Percentiles rank a stretch among this genome's conserved stretches.
These are phyloP conservation scores for Globisporangium iwayamae DNA, from an alignment of 352 stramenopile genomes.

Conservation along the genomic window DNA sequence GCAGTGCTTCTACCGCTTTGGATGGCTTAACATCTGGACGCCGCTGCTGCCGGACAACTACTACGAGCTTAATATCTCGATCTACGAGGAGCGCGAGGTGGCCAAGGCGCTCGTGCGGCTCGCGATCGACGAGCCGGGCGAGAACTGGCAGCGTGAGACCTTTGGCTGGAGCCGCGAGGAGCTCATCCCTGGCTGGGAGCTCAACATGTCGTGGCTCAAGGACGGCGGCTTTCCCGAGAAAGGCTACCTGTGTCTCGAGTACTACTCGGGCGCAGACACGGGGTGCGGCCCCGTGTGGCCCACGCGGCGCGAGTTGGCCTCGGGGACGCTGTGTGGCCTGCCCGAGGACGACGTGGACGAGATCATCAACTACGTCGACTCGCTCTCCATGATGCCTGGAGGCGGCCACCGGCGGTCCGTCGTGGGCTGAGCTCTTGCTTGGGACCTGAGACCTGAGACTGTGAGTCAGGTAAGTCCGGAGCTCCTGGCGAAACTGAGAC, in stretches of 20 bases:
- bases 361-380: slow-evolving; percentile 55
- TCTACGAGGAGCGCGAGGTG: slow-evolving; percentile 73
- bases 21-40: slow-evolving; percentile 72
- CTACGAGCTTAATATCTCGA: slow-evolving; percentile 66
- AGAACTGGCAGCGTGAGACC: slow-evolving; percentile 78
- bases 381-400: slow-evolving; percentile 31
- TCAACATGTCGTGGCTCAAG: slow-evolving; percentile 80
- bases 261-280: slow-evolving; percentile 74
- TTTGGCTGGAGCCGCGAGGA: slow-evolving; percentile 80
- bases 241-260: slow-evolving; percentile 67
- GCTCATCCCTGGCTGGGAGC: slow-evolving; percentile 74
- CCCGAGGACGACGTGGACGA: slow-evolving; percentile 39
- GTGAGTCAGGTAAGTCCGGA: too few relatives aligned
- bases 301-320: slow-evolving; percentile 49
- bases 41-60: slow-evolving; percentile 71
- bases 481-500: neutral
- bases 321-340: slow-evolving; percentile 46
- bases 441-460: neutral
- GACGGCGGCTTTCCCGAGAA: slow-evolving; percentile 77
- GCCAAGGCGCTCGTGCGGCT: slow-evolving; percentile 69
- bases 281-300: slow-evolving; percentile 71
- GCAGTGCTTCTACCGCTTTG: slow-evolving; percentile 60
- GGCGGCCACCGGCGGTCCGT: neutral
- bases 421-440: neutral
- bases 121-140: slow-evolving; percentile 73